Evolutionary conservation across 441 rosid genomes (phyloP).

Genomic region (Pelargonium hybrid): DNA sequence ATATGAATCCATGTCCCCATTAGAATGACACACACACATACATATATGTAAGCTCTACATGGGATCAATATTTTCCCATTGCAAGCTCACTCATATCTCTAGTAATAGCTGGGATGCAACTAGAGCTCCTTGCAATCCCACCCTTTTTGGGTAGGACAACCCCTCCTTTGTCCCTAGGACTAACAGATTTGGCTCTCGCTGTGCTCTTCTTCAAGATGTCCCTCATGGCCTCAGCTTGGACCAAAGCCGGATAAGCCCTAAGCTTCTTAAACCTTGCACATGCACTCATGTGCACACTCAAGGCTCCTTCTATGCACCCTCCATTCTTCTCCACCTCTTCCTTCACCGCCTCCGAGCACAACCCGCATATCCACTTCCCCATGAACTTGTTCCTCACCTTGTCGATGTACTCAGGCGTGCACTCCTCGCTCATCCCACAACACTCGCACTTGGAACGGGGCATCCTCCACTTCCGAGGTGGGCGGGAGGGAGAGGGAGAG

Average conservation of each 20-base stretch:
- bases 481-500: slow-evolving; percentile 30
- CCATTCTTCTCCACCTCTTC: slow-evolving; percentile 65
- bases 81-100: slow-evolving; percentile 37
- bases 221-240: slow-evolving; percentile 88
- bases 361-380: slow-evolving; percentile 87
- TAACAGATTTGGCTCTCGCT: slow-evolving; percentile 38
- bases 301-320: slow-evolving; percentile 48
- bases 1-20: slow-evolving; percentile 1
- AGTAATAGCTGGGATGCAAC: slow-evolving; percentile 76
- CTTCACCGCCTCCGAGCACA: slow-evolving; percentile 85
- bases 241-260: slow-evolving; percentile 65
- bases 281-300: slow-evolving; percentile 58
- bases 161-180: slow-evolving; percentile 31
- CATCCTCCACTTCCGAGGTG: slow-evolving; percentile 69
- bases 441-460: slow-evolving; percentile 89
- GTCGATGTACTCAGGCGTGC: slow-evolving; percentile 70
- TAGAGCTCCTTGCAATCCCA: slow-evolving; percentile 67
- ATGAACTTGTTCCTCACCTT: slow-evolving; percentile 46
- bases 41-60: no score
- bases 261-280: slow-evolving; percentile 70
- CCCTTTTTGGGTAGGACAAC: slow-evolving; percentile 30
- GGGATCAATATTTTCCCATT: slow-evolving; percentile 8
- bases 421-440: slow-evolving; percentile 90
- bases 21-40: background rate
- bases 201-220: slow-evolving; percentile 53